phyloP scores from a whole-genome alignment of 2,329 filamentous ascomycete genomes.

The Fusarium sp. region DNA sequence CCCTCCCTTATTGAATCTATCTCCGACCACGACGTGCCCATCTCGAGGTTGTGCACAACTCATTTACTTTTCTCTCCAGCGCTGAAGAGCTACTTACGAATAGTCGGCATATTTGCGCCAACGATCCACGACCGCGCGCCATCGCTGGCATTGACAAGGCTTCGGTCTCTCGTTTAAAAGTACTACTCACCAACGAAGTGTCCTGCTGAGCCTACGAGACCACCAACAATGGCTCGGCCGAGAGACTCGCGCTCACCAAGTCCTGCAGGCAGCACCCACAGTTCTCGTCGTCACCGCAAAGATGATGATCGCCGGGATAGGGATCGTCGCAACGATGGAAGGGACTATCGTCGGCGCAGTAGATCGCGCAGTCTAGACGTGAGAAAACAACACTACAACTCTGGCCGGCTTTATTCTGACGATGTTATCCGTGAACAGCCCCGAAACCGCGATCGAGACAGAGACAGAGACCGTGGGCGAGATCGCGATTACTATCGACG shows the following conservation, averaged over 20 bases:
- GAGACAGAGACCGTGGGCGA: slow-evolving; percentile 62
- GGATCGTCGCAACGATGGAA: slow-evolving; percentile 65
- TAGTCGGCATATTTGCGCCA: slow-evolving; percentile 21
- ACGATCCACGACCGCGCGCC: slow-evolving; percentile 32
- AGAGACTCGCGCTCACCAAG: slow-evolving; percentile 89
- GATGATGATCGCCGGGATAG: slow-evolving; percentile 72
- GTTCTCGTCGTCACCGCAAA: slow-evolving; percentile 77
- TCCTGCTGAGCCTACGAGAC: slow-evolving; percentile 61
- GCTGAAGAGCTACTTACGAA: background rate
- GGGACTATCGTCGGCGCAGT: slow-evolving; percentile 69
- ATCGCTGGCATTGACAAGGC: slow-evolving; percentile 43
- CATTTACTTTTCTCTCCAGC: slow-evolving; percentile 1
- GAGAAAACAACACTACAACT: slow-evolving; percentile 55
- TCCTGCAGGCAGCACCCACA: slow-evolving; percentile 88
- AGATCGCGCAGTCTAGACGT: slow-evolving; percentile 77
- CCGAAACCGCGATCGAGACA: slow-evolving; percentile 71
- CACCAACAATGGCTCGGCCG: slow-evolving; percentile 71
- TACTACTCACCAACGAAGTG: slow-evolving; percentile 59
- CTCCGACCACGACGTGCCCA: slow-evolving; percentile 8
- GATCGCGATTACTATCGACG: slow-evolving; percentile 73
- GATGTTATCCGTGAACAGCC: slow-evolving; percentile 60
- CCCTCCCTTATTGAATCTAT: slow-evolving; percentile 29
- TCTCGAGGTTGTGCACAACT: slow-evolving; percentile 9
- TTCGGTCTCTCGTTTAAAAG: slow-evolving; percentile 51
- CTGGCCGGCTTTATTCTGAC: slow-evolving; percentile 59